Conservation (phyloP, 306 rosid genomes). For the Vigna angularis region DNA sequence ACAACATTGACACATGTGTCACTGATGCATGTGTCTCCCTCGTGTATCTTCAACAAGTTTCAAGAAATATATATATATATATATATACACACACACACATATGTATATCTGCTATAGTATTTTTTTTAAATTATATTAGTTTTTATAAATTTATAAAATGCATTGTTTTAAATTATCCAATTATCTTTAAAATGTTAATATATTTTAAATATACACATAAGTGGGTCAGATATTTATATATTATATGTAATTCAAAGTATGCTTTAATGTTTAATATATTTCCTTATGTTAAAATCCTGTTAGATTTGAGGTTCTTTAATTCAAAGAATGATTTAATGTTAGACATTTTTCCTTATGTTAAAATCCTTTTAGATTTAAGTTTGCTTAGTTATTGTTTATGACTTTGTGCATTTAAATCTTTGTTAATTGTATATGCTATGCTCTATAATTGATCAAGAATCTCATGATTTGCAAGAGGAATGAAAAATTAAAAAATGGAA, state of each 20-base stretch:
- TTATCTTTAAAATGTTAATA: neutral
- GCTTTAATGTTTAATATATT: too few species aligned
- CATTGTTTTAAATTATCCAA: neutral
- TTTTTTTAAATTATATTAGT: too few species aligned
- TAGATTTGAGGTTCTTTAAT: neutral
- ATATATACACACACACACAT: too few species aligned
- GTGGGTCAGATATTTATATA: neutral
- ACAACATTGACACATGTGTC: neutral
- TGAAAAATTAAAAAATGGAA: too few species aligned
- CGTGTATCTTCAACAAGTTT: too few species aligned
- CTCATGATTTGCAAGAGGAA: neutral
- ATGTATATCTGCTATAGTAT: too few species aligned
- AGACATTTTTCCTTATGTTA: too few species aligned
- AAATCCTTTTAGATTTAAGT: neutral
- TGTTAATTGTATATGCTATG: neutral
- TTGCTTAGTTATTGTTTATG: neutral
- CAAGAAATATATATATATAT: too few species aligned
- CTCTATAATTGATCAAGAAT: neutral
- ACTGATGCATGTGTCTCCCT: neutral
- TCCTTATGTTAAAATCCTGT: neutral
- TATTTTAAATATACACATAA: neutral
- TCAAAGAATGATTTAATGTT: too few species aligned
- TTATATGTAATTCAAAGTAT: too few species aligned
- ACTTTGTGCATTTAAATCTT: neutral
- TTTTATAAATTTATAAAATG: too few species aligned